Base-by-base conservation (phyloP, 2,329 filamentous ascomycete genomes). In the Aspergillus sp. region DNA sequence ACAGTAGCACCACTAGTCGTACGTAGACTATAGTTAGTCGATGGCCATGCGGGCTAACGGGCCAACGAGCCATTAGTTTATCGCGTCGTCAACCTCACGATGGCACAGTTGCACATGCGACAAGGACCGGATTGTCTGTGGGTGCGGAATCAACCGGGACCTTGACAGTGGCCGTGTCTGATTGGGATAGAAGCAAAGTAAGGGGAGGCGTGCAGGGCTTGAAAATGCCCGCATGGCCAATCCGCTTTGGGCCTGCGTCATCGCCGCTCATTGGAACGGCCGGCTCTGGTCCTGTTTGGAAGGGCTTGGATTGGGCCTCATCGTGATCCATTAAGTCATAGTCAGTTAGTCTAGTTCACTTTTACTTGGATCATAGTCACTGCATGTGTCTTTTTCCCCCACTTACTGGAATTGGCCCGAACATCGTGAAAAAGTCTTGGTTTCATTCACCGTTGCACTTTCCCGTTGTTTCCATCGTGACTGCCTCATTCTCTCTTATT, bases 391-490 rank as follows among this genome's bases (percentile, higher is more conserved):
- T n/a, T n/a, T 50, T 23, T 32, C 25, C 23, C 23, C 47, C 47
- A 17, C 25, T 30, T 28, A n/a, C 25, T 30, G 47, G 23, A n/a
- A 9, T 10, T 6, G n/a, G 47, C 25, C 25, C 9, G 25, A 15
- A 28, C 8, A 50, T 50, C 47, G 47, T 50, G 47, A 50, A 28
- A 50, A n/a, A 45, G 21, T 19, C 17, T 45, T 2, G 10, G 17
- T 21, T 12, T 19, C 49, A 55, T 54, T 23, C 38, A 43, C 38
- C 38, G 52, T 43, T 39, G 45, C 45, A 47, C 48, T 48, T 60
- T 53, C 47, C n/a, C 41, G n/a, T 25, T 53, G 21, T 52, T 48
- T 23, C 53, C 21, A 50, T 60, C 48, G 41, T 51, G 43, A 47
- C 47, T 50, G 17, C 54, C 56, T 32, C 39, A 38, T 47, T 56